Conservation (phyloP, 164 flowering plant genomes). For the Buxus sempervirens region DNA sequence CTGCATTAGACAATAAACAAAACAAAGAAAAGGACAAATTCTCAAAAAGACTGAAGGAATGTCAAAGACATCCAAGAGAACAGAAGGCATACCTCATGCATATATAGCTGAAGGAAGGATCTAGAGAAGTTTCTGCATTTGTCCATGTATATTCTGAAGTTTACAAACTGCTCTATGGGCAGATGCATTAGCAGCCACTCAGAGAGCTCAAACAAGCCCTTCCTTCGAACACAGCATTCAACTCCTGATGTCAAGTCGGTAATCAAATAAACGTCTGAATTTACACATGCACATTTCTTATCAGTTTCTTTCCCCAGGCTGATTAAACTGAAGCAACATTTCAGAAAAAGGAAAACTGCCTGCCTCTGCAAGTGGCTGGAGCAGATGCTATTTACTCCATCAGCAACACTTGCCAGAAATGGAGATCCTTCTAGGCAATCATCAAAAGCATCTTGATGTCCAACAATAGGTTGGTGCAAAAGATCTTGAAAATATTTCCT, state of each 20-base stretch:
- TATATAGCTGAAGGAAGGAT: conserved; percentile 61
- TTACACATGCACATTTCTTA: conserved; percentile 27
- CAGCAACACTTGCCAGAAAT: conserved; percentile 35
- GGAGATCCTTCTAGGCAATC: conserved; percentile 67
- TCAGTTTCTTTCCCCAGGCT: conserved; percentile 21
- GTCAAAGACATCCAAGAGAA: not conserved
- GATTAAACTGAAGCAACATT: conserved; percentile 55
- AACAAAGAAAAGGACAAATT: not conserved
- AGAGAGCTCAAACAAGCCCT: conserved; percentile 49
- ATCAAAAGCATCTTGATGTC: conserved; percentile 17
- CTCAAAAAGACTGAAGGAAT: not conserved
- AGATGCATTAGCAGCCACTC: conserved; percentile 63
- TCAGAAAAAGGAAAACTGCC: conserved; percentile 63
- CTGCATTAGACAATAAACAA: no score
- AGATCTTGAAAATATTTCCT: conserved; percentile 52
- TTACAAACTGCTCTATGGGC: conserved; percentile 27
- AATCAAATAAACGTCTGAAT: conserved; percentile 16
- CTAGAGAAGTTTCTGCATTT: conserved; percentile 42
- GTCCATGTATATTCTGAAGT: conserved; percentile 25
- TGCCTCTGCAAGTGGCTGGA: conserved; percentile 60
- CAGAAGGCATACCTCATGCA: conserved; percentile 61
- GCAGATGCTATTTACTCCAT: conserved; percentile 18
- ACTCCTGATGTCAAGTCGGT: conserved; percentile 12
- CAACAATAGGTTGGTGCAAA: conserved; percentile 37
- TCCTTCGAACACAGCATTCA: conserved; percentile 28